Evolutionary conservation across 225 moss, liverwort and hornwort species (phyloP).

Genomic region (Ulota crispa): DNA sequence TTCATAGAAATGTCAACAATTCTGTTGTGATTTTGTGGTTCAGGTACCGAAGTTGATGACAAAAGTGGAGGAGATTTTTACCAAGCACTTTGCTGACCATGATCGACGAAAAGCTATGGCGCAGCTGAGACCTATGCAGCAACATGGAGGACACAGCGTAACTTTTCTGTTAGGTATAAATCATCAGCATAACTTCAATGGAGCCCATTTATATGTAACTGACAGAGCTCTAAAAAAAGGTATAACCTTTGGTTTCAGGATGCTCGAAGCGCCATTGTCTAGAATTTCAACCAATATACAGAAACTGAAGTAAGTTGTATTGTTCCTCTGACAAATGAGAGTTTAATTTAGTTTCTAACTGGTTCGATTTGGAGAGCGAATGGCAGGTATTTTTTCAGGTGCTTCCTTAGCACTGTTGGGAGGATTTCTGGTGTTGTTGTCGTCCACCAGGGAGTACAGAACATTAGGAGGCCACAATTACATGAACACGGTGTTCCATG

Average conservation of each 20-base stretch:
- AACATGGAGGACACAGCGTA: slow-evolving; percentile 67
- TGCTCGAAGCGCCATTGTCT: too few relatives aligned
- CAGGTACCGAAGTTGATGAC: slow-evolving; percentile 73
- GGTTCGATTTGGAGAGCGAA: background rate
- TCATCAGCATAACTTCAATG: background rate
- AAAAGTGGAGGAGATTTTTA: slow-evolving; percentile 82
- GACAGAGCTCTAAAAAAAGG: background rate
- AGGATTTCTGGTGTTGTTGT: slow-evolving; percentile 59
- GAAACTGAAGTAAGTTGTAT: too few relatives aligned
- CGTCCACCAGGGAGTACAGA: slow-evolving; percentile 26
- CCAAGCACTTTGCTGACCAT: slow-evolving; percentile 69
- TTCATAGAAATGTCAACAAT: background rate
- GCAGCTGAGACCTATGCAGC: slow-evolving; percentile 67
- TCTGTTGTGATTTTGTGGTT: background rate
- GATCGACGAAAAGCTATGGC: slow-evolving; percentile 94
- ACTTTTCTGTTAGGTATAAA: slow-evolving; percentile 75
- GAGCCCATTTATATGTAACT: background rate
- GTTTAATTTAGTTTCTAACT: background rate
- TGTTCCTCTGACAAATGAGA: background rate
- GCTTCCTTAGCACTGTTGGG: slow-evolving; percentile 63
- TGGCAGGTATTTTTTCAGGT: slow-evolving; percentile 74
- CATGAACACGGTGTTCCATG: slow-evolving; percentile 64
- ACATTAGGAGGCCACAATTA: slow-evolving; percentile 41
- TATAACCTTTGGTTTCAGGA: too few relatives aligned
- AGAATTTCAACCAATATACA: too few relatives aligned